These are phyloP conservation scores for Scorias spongiosa DNA, from an alignment of 2,329 filamentous ascomycete genomes.

Conservation along the genomic window DNA sequence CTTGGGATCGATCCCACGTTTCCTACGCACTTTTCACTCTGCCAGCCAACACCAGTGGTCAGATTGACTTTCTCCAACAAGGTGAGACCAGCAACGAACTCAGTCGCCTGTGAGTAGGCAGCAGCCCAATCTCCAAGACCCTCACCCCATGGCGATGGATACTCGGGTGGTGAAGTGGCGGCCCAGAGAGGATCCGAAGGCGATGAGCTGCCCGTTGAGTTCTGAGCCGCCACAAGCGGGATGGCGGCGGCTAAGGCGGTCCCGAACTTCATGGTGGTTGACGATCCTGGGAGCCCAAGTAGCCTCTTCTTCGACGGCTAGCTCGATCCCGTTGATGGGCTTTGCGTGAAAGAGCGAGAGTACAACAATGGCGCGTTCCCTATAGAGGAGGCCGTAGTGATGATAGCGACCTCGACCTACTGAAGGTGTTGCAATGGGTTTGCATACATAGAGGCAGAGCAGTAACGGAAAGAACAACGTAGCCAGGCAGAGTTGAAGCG, in stretches of 20 bases:
- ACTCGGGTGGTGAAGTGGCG: conserved; percentile 47
- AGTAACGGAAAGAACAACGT: too few species aligned
- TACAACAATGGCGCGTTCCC: too few species aligned
- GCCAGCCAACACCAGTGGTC: conserved; percentile 75
- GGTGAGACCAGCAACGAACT: conserved; percentile 70
- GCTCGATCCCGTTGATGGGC: too few species aligned
- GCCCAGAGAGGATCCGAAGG: neutral
- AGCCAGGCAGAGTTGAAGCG: too few species aligned
- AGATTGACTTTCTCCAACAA: conserved; percentile 85
- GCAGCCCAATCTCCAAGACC: conserved; percentile 58
- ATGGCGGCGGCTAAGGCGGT: neutral
- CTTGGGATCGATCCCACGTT: conserved; percentile 55
- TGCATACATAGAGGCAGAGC: too few species aligned
- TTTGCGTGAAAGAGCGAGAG: too few species aligned
- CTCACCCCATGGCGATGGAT: conserved; percentile 79
- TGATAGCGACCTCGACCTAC: too few species aligned
- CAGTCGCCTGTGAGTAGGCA: conserved; percentile 60
- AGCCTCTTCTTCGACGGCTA: too few species aligned
- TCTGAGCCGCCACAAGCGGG: neutral
- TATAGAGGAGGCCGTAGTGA: too few species aligned
- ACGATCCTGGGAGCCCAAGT: too few species aligned
- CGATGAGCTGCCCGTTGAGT: neutral
- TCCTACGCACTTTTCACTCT: conserved; percentile 60
- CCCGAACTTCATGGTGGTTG: neutral
- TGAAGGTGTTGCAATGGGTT: too few species aligned